Conservation (phyloP, 2,329 filamentous ascomycete species). For the Aureobasidium melanogenum region DNA sequence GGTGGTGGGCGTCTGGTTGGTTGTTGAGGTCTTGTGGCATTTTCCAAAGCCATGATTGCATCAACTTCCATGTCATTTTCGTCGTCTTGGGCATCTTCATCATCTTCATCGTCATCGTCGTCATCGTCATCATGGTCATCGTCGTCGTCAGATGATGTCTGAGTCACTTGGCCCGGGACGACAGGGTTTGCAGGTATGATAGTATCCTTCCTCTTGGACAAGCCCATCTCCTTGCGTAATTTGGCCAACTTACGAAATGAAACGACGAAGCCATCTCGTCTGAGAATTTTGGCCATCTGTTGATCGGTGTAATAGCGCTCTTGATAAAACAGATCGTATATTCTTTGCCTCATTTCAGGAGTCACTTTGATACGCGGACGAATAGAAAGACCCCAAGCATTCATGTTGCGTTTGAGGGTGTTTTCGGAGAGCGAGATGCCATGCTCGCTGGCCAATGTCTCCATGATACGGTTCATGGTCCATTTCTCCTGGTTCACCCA, state of each 20-base stretch:
- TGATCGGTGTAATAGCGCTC: slow-evolving; percentile 2
- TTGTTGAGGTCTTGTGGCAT: background rate
- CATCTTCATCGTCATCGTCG: background rate
- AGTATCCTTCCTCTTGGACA: slow-evolving; percentile 1
- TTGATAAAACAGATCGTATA: slow-evolving; percentile 5
- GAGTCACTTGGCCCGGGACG: background rate
- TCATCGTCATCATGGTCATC: background rate
- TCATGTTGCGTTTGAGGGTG: slow-evolving; percentile 6
- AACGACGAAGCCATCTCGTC: background rate
- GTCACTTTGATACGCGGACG: slow-evolving; percentile 4
- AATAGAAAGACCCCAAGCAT: background rate
- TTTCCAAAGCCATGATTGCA: background rate
- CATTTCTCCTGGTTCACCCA: slow-evolving; percentile 5
- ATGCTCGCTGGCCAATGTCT: background rate
- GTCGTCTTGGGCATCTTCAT: background rate
- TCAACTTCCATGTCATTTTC: background rate
- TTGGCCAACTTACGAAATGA: background rate
- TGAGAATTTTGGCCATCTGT: slow-evolving; percentile 8
- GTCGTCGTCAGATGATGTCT: background rate
- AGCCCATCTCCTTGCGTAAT: slow-evolving; percentile 1
- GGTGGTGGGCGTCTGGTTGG: background rate
- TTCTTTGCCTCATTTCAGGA: slow-evolving; percentile 1
- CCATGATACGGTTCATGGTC: background rate
- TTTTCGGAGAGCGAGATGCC: background rate
- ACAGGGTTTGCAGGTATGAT: background rate